Conservation (phyloP, 1,139 yeast species). For the Kodamaea suecica region DNA sequence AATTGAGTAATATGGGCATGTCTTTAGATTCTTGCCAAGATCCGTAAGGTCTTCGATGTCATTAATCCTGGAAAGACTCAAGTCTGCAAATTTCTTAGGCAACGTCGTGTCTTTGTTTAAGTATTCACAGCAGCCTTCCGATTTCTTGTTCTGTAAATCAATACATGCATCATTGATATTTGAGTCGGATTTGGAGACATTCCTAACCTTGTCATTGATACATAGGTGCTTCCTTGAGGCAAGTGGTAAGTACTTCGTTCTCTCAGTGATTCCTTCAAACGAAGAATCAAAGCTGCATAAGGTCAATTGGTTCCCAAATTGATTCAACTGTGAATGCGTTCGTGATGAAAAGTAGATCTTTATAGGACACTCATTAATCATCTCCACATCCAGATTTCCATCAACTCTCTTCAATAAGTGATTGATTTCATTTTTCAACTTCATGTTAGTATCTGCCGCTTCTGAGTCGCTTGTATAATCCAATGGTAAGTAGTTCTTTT, state of each 20-base stretch:
- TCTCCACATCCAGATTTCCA: slow-evolving; percentile 15
- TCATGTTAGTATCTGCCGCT: slow-evolving; percentile 5
- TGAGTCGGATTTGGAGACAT: slow-evolving; percentile 40
- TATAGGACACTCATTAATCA: slow-evolving; percentile 36
- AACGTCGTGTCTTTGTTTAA: slow-evolving; percentile 37
- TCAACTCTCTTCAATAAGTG: slow-evolving; percentile 39
- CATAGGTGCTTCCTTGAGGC: slow-evolving; percentile 89
- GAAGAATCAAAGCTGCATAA: slow-evolving; percentile 67
- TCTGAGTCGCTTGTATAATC: slow-evolving; percentile 39
- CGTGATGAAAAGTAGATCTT: slow-evolving; percentile 71
- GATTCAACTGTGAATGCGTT: slow-evolving; percentile 87
- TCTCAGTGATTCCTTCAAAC: slow-evolving; percentile 35
- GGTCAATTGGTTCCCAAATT: slow-evolving; percentile 71
- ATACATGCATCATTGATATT: slow-evolving; percentile 79
- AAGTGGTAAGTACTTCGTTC: slow-evolving; percentile 60
- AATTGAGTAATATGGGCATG: slow-evolving; percentile 83
- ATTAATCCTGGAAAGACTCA: slow-evolving; percentile 56
- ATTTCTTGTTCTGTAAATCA: slow-evolving; percentile 55
- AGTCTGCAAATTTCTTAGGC: slow-evolving; percentile 54
- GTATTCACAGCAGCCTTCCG: slow-evolving; percentile 47
- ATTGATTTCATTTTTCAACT: slow-evolving; percentile 43
- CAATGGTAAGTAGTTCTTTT: slow-evolving; percentile 34
- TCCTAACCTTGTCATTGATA: slow-evolving; percentile 56
- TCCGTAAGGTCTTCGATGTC: slow-evolving; percentile 80
- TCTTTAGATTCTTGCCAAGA: slow-evolving; percentile 53